Evolutionary conservation across 768 basidiomycete genomes (phyloP).

Genomic region (Peribolospora baueri): DNA sequence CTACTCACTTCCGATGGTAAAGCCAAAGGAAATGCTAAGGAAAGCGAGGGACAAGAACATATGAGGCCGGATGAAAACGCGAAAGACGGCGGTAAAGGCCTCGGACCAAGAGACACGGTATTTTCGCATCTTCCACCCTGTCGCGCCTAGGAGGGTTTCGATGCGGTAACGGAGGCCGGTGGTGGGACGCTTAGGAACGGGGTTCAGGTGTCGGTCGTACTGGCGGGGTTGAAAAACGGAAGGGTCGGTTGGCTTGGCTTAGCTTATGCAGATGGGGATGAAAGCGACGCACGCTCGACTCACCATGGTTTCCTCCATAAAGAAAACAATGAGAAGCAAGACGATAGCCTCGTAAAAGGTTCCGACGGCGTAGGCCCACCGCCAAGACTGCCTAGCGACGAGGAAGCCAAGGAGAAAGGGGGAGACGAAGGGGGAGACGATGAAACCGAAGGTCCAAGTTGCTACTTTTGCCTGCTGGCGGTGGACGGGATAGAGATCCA

Average conservation of each 20-base stretch:
- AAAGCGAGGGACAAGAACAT: conserved; percentile 22
- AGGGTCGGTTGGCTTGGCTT: neutral
- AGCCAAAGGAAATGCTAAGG: neutral
- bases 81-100: conserved; percentile 26
- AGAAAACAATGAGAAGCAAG: conserved; percentile 32
- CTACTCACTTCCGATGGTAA: conserved; percentile 24
- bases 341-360: conserved; percentile 35
- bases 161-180: conserved; percentile 30
- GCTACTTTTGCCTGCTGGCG: conserved; percentile 27
- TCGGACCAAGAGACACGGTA: conserved; percentile 31
- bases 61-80: conserved; percentile 40
- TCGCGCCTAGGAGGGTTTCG: conserved; percentile 39
- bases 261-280: neutral
- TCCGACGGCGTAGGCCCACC: conserved; percentile 45
- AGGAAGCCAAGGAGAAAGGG: conserved; percentile 47
- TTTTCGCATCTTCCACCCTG: conserved; percentile 34
- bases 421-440: conserved; percentile 28
- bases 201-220: conserved; percentile 36
- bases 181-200: conserved; percentile 25
- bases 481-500: too few species aligned
- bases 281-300: neutral
- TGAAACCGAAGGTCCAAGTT: conserved; percentile 49
- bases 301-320: conserved; percentile 34
- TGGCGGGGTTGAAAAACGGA: conserved; percentile 21
- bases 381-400: conserved; percentile 34